Percentiles rank a stretch among this genome's conserved stretches.
phyloP scores from a whole-genome alignment of 2,329 filamentous ascomycete genomes.

The Calonectria pauciramosa region DNA sequence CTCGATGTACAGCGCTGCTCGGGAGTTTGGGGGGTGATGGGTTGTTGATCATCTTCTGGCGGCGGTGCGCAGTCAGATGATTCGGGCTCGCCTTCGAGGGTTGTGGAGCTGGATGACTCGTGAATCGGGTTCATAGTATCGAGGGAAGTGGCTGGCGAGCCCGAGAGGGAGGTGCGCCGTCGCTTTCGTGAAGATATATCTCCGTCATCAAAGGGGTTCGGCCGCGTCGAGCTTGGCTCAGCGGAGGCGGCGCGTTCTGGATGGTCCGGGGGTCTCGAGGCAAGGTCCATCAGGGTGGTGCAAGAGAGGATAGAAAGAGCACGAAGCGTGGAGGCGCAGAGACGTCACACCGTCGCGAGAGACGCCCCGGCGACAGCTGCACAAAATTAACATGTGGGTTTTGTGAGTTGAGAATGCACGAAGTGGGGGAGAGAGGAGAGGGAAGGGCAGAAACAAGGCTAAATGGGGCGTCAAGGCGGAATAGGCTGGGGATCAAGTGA shows the following conservation, averaged over 20 bases:
- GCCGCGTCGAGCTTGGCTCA: slow-evolving; percentile 73
- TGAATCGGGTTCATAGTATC: slow-evolving; percentile 55
- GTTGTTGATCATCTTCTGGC: slow-evolving; percentile 55
- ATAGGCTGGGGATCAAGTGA: slow-evolving; percentile 18
- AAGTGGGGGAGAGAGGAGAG: slow-evolving; percentile 36
- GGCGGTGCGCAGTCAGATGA: slow-evolving; percentile 41
- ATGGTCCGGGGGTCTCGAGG: slow-evolving; percentile 63
- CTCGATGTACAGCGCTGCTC: slow-evolving; percentile 50
- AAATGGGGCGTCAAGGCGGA: slow-evolving; percentile 4
- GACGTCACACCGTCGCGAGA: slow-evolving; percentile 66
- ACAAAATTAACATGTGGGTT: slow-evolving; percentile 71
- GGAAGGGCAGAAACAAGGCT: slow-evolving; percentile 34
- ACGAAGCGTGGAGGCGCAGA: slow-evolving; percentile 61
- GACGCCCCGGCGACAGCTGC: slow-evolving; percentile 67
- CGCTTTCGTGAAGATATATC: slow-evolving; percentile 71
- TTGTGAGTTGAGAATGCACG: slow-evolving; percentile 41
- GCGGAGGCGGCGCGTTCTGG: slow-evolving; percentile 72
- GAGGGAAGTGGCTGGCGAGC: slow-evolving; percentile 67
- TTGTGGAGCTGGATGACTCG: slow-evolving; percentile 50
- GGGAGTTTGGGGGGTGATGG: slow-evolving; percentile 60
- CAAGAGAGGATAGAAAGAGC: slow-evolving; percentile 49
- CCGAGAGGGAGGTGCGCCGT: slow-evolving; percentile 70
- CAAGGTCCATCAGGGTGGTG: slow-evolving; percentile 68
- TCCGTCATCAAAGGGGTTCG: slow-evolving; percentile 74
- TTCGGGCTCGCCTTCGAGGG: slow-evolving; percentile 47